Conservation (phyloP, 495 filamentous ascomycete genomes). For the Penicillium longicatenatum region DNA sequence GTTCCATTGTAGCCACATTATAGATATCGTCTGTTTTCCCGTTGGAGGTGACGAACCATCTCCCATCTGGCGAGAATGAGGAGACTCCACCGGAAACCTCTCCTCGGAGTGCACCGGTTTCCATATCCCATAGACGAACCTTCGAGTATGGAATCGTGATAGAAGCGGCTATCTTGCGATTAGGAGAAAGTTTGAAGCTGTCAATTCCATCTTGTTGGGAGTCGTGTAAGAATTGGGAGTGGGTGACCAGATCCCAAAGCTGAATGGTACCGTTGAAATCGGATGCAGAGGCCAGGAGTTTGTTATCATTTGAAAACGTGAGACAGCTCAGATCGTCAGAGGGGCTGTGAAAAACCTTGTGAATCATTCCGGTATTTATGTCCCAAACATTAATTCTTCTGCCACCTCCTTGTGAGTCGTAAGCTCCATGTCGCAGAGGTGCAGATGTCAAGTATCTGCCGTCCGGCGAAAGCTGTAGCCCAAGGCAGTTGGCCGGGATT, state of each 20-base stretch:
- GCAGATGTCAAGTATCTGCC: background rate
- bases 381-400: background rate
- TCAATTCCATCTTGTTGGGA: background rate
- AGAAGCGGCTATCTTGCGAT: background rate
- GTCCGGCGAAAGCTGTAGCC: background rate
- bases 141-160: background rate
- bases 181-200: background rate
- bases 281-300: background rate
- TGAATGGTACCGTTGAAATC: background rate
- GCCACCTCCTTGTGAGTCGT: background rate
- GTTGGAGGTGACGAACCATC: background rate
- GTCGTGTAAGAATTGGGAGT: background rate
- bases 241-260: background rate
- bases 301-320: background rate
- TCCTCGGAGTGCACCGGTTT: background rate
- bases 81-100: background rate
- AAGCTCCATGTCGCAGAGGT: background rate
- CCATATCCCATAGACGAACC: background rate
- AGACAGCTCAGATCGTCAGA: background rate
- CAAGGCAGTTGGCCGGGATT: background rate
- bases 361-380: background rate
- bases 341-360: background rate
- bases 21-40: background rate
- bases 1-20: background rate
- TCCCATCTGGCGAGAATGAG: background rate